These are phyloP conservation scores for Porphyrellus cyaneotinctus DNA, from an alignment of 768 basidiomycete genomes.

Conservation along the genomic window DNA sequence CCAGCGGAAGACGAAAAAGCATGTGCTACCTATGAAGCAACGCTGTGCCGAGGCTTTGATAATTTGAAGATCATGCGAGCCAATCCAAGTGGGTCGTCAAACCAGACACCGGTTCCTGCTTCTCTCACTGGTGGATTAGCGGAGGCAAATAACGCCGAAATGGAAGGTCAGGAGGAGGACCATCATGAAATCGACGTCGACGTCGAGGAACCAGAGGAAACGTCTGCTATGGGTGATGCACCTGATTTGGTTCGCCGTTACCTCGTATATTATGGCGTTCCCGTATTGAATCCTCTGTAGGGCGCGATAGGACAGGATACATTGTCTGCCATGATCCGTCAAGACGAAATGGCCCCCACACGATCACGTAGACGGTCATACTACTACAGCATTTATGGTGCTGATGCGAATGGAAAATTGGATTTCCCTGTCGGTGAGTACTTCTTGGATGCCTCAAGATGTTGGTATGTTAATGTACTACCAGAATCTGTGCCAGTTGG, in stretches of 20 bases:
- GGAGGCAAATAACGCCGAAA: conserved; percentile 7
- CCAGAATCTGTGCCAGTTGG: conserved; percentile 57
- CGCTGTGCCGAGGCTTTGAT: conserved; percentile 53
- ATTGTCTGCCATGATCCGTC: conserved; percentile 66
- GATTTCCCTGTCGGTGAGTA: conserved; percentile 54
- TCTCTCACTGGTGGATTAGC: conserved; percentile 9
- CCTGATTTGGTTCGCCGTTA: conserved; percentile 24
- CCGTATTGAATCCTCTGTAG: conserved; percentile 34
- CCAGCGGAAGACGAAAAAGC: conserved; percentile 46
- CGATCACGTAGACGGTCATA: conserved; percentile 56
- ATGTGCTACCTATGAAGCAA: conserved; percentile 43
- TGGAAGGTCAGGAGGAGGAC: conserved; percentile 15
- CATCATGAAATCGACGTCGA: conserved; percentile 15
- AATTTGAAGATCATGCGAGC: conserved; percentile 28
- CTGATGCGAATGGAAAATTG: conserved; percentile 45
- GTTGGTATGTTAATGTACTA: background rate
- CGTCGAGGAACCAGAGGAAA: conserved; percentile 18
- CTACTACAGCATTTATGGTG: conserved; percentile 38
- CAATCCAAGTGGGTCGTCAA: conserved; percentile 15
- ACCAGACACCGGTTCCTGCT: conserved; percentile 2
- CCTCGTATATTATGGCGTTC: background rate
- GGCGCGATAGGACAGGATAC: conserved; percentile 72
- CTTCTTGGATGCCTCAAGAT: background rate
- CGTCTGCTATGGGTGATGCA: conserved; percentile 8
- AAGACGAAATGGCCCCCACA: conserved; percentile 61